Evolutionary conservation across 371 early-diverging fungal genomes (phyloP), one percentile per base, ranked within the genome.

Genomic region (Mucor circinelloides): DNA sequence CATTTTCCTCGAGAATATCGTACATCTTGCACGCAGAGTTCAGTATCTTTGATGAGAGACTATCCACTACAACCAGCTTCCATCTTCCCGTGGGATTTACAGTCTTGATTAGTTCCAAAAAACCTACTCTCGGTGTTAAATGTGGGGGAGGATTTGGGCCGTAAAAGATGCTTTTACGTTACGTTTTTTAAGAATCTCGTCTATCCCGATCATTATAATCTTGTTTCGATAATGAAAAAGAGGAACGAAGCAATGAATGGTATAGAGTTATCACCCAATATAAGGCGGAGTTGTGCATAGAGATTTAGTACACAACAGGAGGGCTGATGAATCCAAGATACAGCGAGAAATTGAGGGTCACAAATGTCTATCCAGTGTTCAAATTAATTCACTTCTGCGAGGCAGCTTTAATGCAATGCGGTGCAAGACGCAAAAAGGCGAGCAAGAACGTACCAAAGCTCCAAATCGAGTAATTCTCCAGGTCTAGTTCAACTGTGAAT

Each of bases 41-140:
- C 19, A 97, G 79, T 42, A 98, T 90, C 68, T 91, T 91, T 58
- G 94, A 79, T 19, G 98, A 87, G 38, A 88, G 85, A 38, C 87
- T 83, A 77, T 98, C 99, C 5, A 96, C 92, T 13, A 98, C 93
- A 15, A 98, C 89, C 50, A 97, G 84, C 78, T 97, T 97, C 97
- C 91, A 94, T 66, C 87, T 84, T 63, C 86, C 90, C 23, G 87
- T 80, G 28, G 89, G 88, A 42, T 88, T 85, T 31, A 89, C 85
- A 7, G 89, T 81, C 63, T 90, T 83, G 78, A 93, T 90, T 52
- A 89, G 83, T 42, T 85, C 86, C 69, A 93, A 73, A 70, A 91
- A 87, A 21, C 86, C 93, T 93, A 84, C 50, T 42, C 36, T 13
- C 32, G 23, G 23, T 12, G 30, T n/a, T 6, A 57, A 7, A 40